phyloP scores from a whole-genome alignment of 2,329 filamentous ascomycete species.

The Nemania sp. region DNA sequence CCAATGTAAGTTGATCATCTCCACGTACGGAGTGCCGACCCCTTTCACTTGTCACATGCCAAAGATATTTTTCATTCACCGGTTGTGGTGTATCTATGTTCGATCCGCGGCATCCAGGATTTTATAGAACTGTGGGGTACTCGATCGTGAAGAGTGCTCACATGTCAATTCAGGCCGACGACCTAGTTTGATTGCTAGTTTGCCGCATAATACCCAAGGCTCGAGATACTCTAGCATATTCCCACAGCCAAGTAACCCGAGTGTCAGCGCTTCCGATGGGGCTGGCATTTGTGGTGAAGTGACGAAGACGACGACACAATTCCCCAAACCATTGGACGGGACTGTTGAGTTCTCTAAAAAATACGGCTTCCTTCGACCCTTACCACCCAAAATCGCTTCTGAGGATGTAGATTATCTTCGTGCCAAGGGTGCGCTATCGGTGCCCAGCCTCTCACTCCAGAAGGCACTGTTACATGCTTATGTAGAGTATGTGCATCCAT shows the following conservation, averaged over 20 bases:
- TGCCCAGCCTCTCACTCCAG: conserved; percentile 77
- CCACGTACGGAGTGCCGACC: conserved; percentile 16
- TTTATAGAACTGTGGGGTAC: conserved; percentile 11
- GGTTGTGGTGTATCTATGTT: conserved; percentile 15
- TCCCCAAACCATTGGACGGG: conserved; percentile 61
- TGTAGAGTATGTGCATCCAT: conserved; percentile 90
- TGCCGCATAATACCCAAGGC: conserved; percentile 47
- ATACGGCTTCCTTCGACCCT: conserved; percentile 79
- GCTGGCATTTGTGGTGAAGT: conserved; percentile 43
- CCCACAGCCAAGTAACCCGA: conserved; percentile 46
- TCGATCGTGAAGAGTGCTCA: conserved; percentile 44
- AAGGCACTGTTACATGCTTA: conserved; percentile 86
- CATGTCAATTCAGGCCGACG: conserved; percentile 51
- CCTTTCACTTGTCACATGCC: conserved; percentile 47
- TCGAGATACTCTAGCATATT: conserved; percentile 51
- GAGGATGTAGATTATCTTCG: conserved; percentile 88
- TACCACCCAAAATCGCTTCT: conserved; percentile 79
- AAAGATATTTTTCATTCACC: conserved; percentile 30
- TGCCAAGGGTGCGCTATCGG: conserved; percentile 83
- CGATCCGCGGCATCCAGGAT: conserved; percentile 11
- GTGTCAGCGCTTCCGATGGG: conserved; percentile 45
- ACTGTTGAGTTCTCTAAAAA: conserved; percentile 63
- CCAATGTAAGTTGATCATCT: conserved; percentile 58
- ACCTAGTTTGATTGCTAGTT: conserved; percentile 48
- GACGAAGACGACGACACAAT: conserved; percentile 57